A percentile compares a stretch with the other conserved stretches of the same genome.
Conservation (phyloP, 116 monocot genomes). For the Papilionanthe hybrid region DNA sequence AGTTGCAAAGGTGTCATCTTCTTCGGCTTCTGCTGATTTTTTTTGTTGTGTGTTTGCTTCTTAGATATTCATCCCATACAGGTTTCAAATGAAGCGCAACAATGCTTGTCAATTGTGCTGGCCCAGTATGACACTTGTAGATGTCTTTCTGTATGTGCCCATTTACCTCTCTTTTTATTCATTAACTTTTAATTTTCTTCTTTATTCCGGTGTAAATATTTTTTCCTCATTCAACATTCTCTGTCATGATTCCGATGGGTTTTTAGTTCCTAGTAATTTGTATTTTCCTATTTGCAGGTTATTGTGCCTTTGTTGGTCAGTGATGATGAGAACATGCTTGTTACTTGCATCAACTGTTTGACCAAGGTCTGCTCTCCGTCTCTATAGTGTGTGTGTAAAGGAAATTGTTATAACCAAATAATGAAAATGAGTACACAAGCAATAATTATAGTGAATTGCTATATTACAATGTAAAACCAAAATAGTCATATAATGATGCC, state of each 20-base stretch:
- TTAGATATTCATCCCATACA: conserved; percentile 21
- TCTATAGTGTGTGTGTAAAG: neutral
- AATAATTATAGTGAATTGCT: no score
- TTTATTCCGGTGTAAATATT: no score
- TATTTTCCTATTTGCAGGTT: conserved; percentile 42
- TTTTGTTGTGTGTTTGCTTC: neutral
- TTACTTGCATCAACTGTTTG: conserved; percentile 91
- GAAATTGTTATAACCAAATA: no score
- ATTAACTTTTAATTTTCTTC: no score
- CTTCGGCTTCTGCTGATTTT: conserved; percentile 5
- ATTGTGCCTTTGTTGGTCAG: conserved; percentile 72
- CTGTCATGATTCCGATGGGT: no score
- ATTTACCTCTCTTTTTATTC: neutral
- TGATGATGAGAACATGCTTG: conserved; percentile 93
- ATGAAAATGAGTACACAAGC: no score
- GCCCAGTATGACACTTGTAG: conserved; percentile 73
- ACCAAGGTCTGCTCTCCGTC: conserved; percentile 58
- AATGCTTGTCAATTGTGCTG: conserved; percentile 65
- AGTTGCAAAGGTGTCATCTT: conserved; percentile 56
- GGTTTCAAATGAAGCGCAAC: conserved; percentile 86
- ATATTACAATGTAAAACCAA: no score
- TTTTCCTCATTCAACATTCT: no score
- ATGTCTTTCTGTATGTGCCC: conserved; percentile 74
- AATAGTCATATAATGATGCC: no score
- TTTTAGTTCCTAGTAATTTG: no score